These are phyloP conservation scores for Angomonas ambiguus DNA, from an alignment of 208 protist species.

Conservation along the genomic window DNA sequence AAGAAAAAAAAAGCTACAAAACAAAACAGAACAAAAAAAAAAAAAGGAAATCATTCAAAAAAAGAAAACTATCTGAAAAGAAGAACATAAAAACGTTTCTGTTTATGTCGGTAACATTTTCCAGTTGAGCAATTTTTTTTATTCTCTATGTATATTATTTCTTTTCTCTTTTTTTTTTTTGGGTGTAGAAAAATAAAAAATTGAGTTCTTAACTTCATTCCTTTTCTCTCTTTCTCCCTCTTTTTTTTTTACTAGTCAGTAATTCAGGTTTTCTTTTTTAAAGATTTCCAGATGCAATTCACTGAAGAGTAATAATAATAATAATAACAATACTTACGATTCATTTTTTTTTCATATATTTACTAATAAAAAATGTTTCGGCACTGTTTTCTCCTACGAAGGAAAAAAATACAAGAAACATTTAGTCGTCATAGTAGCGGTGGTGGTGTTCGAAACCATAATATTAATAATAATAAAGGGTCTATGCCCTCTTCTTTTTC, in stretches of 20 bases:
- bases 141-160: no score
- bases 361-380: constrained; percentile 6
- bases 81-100: no score
- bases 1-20: no score
- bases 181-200: not conserved
- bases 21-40: no score
- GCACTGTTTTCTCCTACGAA: no score
- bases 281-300: not conserved
- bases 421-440: no score
- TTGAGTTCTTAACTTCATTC: not conserved
- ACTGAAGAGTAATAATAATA: constrained; percentile 3
- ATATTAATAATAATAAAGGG: no score
- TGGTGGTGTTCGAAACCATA: no score
- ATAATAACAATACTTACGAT: constrained; percentile 9
- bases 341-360: constrained; percentile 16
- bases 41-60: no score
- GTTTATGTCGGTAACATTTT: not conserved
- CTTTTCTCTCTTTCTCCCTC: constrained; percentile 2
- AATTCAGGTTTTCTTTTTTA: constrained; percentile 9
- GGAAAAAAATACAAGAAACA: no score
- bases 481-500: no score
- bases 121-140: not conserved
- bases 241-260: constrained; percentile 14
- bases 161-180: constrained; percentile 10
- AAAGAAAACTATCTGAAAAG: no score